These are phyloP conservation scores for Pseudogymnoascus sp. DNA, from an alignment of 2,329 filamentous ascomycete species.

Conservation along the genomic window DNA sequence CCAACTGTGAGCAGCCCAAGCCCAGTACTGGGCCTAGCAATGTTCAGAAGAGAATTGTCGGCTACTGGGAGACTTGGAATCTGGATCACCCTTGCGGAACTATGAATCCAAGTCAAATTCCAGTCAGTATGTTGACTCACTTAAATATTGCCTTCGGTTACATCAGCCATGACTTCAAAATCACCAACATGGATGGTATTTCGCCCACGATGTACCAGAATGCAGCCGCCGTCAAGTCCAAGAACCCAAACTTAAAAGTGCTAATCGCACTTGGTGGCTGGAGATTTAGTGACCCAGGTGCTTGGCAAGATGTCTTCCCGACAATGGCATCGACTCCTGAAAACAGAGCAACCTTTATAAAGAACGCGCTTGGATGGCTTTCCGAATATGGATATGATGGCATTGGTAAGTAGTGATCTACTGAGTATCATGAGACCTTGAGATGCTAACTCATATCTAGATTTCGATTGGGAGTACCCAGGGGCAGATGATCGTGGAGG, in stretches of 20 bases:
- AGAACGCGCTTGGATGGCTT: background rate
- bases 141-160: background rate
- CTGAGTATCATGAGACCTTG: slow-evolving; percentile 12
- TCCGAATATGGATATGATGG: background rate
- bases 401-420: background rate
- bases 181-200: slow-evolving; percentile 20
- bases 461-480: slow-evolving; percentile 9
- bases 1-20: background rate
- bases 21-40: background rate
- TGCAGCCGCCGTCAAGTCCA: slow-evolving; percentile 25
- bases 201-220: background rate
- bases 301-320: background rate
- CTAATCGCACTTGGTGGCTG: slow-evolving; percentile 33
- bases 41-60: background rate
- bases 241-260: slow-evolving; percentile 20
- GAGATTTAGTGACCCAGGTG: slow-evolving; percentile 27
- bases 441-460: slow-evolving; percentile 26
- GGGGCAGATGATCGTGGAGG: background rate
- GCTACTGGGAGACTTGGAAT: background rate
- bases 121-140: background rate
- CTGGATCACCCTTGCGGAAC: background rate
- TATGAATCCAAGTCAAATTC: background rate
- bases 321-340: background rate
- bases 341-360: background rate
- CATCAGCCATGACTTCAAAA: background rate